Evolutionary conservation across 768 basidiomycete genomes (phyloP).

Genomic region (Paxillus involutus): DNA sequence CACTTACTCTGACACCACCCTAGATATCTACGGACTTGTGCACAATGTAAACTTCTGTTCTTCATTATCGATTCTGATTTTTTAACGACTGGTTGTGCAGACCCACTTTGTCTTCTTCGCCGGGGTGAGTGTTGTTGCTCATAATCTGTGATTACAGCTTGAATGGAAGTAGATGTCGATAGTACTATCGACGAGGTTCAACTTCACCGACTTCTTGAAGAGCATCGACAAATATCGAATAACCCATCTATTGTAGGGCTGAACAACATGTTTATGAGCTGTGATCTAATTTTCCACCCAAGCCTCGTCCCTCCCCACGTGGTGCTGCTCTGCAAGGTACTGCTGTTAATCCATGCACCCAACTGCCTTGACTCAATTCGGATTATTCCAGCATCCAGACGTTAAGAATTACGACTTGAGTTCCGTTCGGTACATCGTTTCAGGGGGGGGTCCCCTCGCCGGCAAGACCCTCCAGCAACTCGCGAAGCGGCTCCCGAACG

Average conservation of each 20-base stretch:
- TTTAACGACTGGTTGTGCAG: conserved; percentile 37
- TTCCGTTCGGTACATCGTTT: conserved; percentile 32
- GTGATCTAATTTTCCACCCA: background rate
- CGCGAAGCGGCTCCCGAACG: conserved; percentile 41
- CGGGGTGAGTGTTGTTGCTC: conserved; percentile 37
- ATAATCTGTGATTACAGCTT: background rate
- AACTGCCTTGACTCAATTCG: background rate
- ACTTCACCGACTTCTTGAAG: conserved; percentile 38
- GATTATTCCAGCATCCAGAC: conserved; percentile 28
- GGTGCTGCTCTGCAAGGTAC: conserved; percentile 42
- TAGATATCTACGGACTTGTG: conserved; percentile 64
- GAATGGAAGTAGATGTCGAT: conserved; percentile 40
- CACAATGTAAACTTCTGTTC: conserved; percentile 39
- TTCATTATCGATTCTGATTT: background rate
- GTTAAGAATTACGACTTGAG: conserved; percentile 34
- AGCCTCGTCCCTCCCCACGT: conserved; percentile 44
- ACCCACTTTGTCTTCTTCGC: conserved; percentile 52
- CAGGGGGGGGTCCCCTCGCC: conserved; percentile 55
- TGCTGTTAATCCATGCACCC: background rate
- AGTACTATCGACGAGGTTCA: conserved; percentile 42
- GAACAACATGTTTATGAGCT: background rate
- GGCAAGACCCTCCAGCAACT: conserved; percentile 44
- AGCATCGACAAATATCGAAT: conserved; percentile 42
- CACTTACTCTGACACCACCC: background rate
- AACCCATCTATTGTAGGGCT: conserved; percentile 37